Base-by-base conservation (phyloP, 805 yeast species). In the Teunomyces atbi region DNA sequence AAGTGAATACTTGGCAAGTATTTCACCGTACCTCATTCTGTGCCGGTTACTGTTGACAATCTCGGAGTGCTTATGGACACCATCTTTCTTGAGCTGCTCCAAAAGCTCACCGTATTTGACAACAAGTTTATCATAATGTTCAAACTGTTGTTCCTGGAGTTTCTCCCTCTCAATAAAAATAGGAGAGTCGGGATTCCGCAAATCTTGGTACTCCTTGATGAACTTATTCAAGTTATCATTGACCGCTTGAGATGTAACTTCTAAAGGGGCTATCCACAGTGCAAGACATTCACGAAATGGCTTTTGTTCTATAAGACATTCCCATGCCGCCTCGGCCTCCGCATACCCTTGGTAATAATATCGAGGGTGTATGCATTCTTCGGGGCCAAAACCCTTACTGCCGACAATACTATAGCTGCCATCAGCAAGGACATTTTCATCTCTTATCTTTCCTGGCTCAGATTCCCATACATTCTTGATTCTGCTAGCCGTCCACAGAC, bases 301-400 rank as follows among this genome's bases (percentile, higher is more conserved):
- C 5, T 21, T 16, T 27, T 32, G 21, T 4, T 56, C 58, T 36
- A 68, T 26, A 2, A 59, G 41, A 39, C 44, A 53, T 50, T 72
- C 76, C 74, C 73, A 71, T 3, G 51, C 30, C 0, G 69, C 74
- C 51, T 72, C 76, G 11, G 52, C 52, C 10, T 42, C 45, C 6
- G 61, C 66, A 37, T 60, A 49, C 16, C 55, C 41, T 35, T 60
- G 58, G 49, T 71, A 60, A 47, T 66, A 55, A 10, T 37, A 10
- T 19, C 57, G 45, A 1, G 76, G 68, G 42, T 49, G 60, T 57
- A 71, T 61, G 19, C 55, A 42, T 45, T 65, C 65, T 7, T 60
- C 60, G 1, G 47, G 43, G 3, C 67, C 62, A 44, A 47, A 64
- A 4, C 72, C 72, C 5, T 43, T 32, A 13, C 62, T 52, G 3